Evolutionary conservation across 129 eudicot genomes (phyloP).

Genomic region (Solidago caesia): DNA sequence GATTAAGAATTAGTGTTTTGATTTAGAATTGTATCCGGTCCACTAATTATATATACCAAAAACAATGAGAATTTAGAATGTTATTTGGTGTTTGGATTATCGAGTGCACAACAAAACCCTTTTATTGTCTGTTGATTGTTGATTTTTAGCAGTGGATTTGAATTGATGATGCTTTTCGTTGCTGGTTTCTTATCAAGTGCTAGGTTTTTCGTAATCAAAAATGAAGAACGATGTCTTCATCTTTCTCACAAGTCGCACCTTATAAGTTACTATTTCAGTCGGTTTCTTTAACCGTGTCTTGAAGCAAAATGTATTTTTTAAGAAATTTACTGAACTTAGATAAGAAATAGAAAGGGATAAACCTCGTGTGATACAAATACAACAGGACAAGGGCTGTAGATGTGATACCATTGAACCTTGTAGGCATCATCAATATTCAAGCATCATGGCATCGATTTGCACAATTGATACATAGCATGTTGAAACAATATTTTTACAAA

Average conservation of each 20-base stretch:
- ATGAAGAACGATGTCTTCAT: not conserved
- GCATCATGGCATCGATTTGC: not conserved
- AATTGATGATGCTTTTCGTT: slow-evolving; percentile 1
- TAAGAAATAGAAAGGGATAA: no score
- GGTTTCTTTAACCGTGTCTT: no score
- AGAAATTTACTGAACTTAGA: no score
- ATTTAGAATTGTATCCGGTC: slow-evolving; percentile 9
- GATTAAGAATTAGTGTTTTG: slow-evolving; percentile 17
- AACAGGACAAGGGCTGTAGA: no score
- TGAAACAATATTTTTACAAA: not conserved
- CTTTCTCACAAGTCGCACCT: not conserved
- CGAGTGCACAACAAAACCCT: slow-evolving; percentile 8
- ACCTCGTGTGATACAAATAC: no score
- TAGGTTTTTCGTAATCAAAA: not conserved
- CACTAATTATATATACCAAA: not conserved
- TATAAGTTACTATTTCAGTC: no score
- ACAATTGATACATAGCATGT: not conserved
- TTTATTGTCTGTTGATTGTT: not conserved
- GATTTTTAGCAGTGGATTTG: slow-evolving; percentile 16
- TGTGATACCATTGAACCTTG: not conserved
- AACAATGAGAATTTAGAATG: slow-evolving; percentile 1
- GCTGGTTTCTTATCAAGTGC: slow-evolving; percentile 11
- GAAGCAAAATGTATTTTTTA: no score
- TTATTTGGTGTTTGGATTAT: slow-evolving; percentile 17
- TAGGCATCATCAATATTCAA: not conserved